phyloP scores from a whole-genome alignment of 352 stramenopile genomes.

The Globisporangium paroecandrum region DNA sequence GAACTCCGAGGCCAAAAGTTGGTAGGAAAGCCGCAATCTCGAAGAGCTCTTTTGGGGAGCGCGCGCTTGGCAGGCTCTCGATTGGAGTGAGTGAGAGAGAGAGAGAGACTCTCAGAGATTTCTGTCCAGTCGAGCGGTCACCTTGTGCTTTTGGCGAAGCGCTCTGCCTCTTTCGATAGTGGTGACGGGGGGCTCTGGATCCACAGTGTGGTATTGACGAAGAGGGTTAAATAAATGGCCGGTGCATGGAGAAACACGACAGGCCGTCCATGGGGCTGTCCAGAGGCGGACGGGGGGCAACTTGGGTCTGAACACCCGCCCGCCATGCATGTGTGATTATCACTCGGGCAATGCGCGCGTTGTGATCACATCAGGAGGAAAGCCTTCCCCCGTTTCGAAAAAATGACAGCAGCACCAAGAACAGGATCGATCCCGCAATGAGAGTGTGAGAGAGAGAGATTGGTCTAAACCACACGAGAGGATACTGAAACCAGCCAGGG shows the following conservation, averaged over 20 bases:
- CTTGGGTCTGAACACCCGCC: not conserved
- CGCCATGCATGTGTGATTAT: not conserved
- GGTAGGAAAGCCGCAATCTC: not conserved
- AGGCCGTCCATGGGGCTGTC: not conserved
- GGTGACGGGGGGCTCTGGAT: not conserved
- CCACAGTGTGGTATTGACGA: not conserved
- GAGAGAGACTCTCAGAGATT: not conserved
- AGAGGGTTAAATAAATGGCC: not conserved
- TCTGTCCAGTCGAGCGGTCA: not conserved
- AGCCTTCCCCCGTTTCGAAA: not conserved
- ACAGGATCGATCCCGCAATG: not conserved
- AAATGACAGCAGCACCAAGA: not conserved
- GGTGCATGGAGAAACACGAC: not conserved
- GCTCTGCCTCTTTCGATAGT: constrained; percentile 1
- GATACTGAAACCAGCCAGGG: not conserved
- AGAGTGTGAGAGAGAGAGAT: not conserved
- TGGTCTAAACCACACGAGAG: not conserved
- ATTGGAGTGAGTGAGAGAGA: not conserved
- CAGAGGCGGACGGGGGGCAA: not conserved
- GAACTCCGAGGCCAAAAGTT: too few relatives aligned
- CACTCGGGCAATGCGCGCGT: not conserved
- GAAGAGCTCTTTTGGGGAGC: not conserved
- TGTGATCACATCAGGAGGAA: not conserved
- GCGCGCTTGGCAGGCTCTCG: not conserved
- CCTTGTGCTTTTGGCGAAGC: constrained; percentile 1